Evolutionary conservation across 441 rosid species (phyloP).

Genomic region (Pelargonium cotyledonis): DNA sequence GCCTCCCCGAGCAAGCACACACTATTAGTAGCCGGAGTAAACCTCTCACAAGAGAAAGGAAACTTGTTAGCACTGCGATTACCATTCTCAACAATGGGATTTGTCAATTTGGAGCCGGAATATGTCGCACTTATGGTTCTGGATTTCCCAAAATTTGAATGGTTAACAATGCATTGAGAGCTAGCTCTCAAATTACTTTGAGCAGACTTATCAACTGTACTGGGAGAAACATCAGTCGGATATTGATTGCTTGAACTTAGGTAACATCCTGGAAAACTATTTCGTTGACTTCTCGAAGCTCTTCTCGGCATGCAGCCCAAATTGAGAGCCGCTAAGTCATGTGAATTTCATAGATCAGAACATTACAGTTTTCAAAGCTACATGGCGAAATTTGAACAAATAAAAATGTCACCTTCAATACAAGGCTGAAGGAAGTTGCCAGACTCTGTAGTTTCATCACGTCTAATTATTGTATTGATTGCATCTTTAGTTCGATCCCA

Average conservation of each 20-base stretch:
- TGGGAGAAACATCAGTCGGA: slow-evolving; percentile 7
- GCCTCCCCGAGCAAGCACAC: no score
- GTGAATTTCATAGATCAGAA: background rate
- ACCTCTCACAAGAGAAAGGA: no score
- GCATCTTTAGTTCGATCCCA: slow-evolving; percentile 53
- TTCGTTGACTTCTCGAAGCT: slow-evolving; percentile 52
- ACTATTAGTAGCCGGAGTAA: slow-evolving; percentile 1
- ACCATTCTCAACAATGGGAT: no score
- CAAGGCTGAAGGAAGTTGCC: slow-evolving; percentile 56
- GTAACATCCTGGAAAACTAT: slow-evolving; percentile 39
- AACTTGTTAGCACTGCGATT: no score
- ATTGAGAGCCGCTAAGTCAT: slow-evolving; percentile 51
- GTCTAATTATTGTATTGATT: slow-evolving; percentile 53
- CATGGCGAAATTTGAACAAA: background rate
- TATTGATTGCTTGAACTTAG: slow-evolving; percentile 31
- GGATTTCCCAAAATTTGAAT: no score
- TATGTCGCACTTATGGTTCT: no score
- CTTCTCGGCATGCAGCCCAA: slow-evolving; percentile 54
- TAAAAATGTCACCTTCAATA: slow-evolving; percentile 44
- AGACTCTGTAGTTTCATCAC: slow-evolving; percentile 49
- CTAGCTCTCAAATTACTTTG: no score
- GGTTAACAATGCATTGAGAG: no score
- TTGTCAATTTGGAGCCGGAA: no score
- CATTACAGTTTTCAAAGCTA: no score
- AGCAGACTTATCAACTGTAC: slow-evolving; percentile 14